A percentile compares a stretch with the other conserved stretches of the same genome.
These are phyloP conservation scores for Ophiocordyceps camponoti-rufipedis DNA, from an alignment of 2,329 filamentous ascomycete genomes.

Conservation along the genomic window DNA sequence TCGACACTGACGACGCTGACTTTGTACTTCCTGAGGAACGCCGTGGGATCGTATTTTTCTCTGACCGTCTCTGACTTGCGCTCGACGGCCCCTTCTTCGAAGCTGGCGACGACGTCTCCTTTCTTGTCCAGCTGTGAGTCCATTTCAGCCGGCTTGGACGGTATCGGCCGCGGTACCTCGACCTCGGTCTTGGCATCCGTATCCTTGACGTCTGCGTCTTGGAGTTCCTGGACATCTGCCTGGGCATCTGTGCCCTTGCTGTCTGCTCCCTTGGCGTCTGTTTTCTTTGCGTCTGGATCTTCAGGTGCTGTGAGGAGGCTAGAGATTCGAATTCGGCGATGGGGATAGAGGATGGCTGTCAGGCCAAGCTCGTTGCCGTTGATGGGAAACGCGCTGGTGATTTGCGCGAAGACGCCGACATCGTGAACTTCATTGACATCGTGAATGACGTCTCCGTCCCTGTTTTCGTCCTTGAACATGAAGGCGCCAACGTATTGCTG, in stretches of 20 bases:
- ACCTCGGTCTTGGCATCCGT: slow-evolving; percentile 28
- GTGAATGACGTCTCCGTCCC: slow-evolving; percentile 85
- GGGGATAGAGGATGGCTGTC: slow-evolving; percentile 89
- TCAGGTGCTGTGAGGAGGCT: slow-evolving; percentile 53
- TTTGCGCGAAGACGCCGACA: slow-evolving; percentile 91
- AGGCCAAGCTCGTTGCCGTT: slow-evolving; percentile 69
- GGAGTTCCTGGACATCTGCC: slow-evolving; percentile 22
- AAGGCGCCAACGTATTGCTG: slow-evolving; percentile 97
- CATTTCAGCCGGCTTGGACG: slow-evolving; percentile 32
- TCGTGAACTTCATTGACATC: slow-evolving; percentile 84
- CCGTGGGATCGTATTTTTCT: slow-evolving; percentile 64
- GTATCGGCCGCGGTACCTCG: slow-evolving; percentile 38
- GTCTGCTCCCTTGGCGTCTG: slow-evolving; percentile 13
- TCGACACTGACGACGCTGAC: slow-evolving; percentile 93
- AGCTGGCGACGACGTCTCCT: slow-evolving; percentile 91
- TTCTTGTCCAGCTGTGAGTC: slow-evolving; percentile 46
- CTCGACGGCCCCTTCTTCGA: slow-evolving; percentile 64
- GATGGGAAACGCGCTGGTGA: slow-evolving; percentile 88
- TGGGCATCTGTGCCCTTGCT: too few species aligned
- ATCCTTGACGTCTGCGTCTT: slow-evolving; percentile 21
- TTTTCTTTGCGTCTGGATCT: slow-evolving; percentile 24
- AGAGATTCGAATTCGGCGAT: slow-evolving; percentile 82
- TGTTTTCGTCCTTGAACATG: slow-evolving; percentile 88
- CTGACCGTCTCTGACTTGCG: slow-evolving; percentile 29
- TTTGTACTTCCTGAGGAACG: slow-evolving; percentile 78